phyloP scores from a whole-genome alignment of 2,329 filamentous ascomycete genomes.

The Penicillium sclerotigenum region DNA sequence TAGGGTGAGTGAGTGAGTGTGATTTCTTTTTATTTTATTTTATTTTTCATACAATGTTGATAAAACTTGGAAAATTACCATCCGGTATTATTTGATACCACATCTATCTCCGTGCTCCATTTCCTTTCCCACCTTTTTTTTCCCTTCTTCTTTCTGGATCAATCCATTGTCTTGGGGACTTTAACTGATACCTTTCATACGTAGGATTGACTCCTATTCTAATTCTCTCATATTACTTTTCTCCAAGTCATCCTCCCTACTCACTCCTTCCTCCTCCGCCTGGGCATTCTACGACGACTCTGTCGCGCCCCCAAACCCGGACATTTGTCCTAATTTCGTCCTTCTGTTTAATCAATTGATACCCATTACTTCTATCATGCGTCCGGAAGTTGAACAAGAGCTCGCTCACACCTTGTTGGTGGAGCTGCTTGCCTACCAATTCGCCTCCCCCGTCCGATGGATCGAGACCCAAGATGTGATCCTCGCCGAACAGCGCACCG shows the following conservation, averaged over 20 bases:
- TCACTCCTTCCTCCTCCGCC: constrained; percentile 1
- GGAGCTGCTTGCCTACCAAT: constrained; percentile 98
- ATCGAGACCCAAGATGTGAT: constrained; percentile 99
- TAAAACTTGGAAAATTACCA: constrained; percentile 15
- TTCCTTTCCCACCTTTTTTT: constrained; percentile 28
- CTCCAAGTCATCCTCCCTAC: constrained; percentile 5
- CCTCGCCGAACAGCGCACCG: constrained; percentile 89
- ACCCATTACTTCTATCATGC: constrained; percentile 61
- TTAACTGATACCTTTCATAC: constrained; percentile 13
- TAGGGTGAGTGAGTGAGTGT: constrained; percentile 1
- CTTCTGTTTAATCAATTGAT: constrained; percentile 20
- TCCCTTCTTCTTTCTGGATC: constrained; percentile 7
- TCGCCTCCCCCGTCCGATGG: constrained; percentile 98
- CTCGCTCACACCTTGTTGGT: constrained; percentile 97
- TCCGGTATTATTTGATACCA: constrained; percentile 19
- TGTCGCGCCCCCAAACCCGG: constrained; percentile 18
- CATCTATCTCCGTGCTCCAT: constrained; percentile 12
- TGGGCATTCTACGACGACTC: constrained; percentile 14
- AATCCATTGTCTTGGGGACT: constrained; percentile 7
- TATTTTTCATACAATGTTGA: neutral
- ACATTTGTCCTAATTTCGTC: constrained; percentile 18
- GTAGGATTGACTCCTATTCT: constrained; percentile 18
- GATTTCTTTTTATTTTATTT: neutral
- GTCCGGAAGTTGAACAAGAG: constrained; percentile 98
- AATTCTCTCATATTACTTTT: constrained; percentile 12